phyloP scores from a whole-genome alignment of 2,329 filamentous ascomycete genomes.

The Eutypella sp. region DNA sequence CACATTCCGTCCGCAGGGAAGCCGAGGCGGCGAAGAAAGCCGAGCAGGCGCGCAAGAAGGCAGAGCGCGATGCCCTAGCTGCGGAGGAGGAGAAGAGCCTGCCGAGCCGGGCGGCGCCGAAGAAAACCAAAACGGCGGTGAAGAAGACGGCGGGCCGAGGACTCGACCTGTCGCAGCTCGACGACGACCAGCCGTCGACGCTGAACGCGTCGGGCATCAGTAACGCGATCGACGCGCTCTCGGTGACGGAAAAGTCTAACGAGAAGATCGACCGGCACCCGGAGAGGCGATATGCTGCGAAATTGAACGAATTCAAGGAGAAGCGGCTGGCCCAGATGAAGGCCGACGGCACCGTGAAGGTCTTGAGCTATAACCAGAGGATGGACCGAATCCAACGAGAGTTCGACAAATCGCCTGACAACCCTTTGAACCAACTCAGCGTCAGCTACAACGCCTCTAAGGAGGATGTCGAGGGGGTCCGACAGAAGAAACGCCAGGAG shows the following conservation, averaged over 20 bases:
- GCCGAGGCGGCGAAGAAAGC: conserved; percentile 79
- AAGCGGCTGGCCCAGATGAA: conserved; percentile 80
- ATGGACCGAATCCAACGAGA: conserved; percentile 82
- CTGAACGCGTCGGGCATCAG: conserved; percentile 87
- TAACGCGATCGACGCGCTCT: conserved; percentile 84
- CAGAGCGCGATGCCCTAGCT: conserved; percentile 78
- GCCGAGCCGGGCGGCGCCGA: conserved; percentile 54
- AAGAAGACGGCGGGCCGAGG: conserved; percentile 60
- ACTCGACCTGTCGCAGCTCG: conserved; percentile 71
- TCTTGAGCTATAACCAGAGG: conserved; percentile 76
- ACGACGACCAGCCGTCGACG: conserved; percentile 50
- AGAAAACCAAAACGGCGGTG: conserved; percentile 62
- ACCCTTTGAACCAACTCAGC: conserved; percentile 85
- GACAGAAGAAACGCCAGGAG: conserved; percentile 63
- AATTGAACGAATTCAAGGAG: conserved; percentile 78
- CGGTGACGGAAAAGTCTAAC: conserved; percentile 51
- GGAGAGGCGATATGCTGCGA: conserved; percentile 81
- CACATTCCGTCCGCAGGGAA: too few species aligned
- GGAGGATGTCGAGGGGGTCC: conserved; percentile 68
- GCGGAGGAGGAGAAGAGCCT: conserved; percentile 73
- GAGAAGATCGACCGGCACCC: conserved; percentile 83
- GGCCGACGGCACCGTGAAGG: conserved; percentile 65
- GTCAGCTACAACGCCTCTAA: conserved; percentile 71
- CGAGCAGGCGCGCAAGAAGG: conserved; percentile 81
- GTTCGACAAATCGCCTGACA: conserved; percentile 91